A percentile compares a stretch with the other conserved stretches of the same genome.
These are phyloP conservation scores for Trichoderma koningii DNA, from an alignment of 2,329 filamentous ascomycete species.

Conservation along the genomic window DNA sequence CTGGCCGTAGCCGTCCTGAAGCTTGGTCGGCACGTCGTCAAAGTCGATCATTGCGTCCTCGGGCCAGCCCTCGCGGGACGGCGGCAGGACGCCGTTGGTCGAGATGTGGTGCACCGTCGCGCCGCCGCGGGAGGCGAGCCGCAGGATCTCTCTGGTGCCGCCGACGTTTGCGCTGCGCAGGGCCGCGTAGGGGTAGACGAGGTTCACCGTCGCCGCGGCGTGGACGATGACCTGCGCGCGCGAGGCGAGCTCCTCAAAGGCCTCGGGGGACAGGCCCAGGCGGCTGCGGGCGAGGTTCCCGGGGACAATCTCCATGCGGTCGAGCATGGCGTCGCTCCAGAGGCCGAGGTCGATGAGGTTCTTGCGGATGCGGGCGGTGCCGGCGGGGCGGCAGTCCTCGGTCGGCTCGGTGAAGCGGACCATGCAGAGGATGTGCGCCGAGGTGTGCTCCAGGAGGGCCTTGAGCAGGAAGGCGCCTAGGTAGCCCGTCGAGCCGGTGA, in stretches of 20 bases:
- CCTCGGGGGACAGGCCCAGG: constrained; percentile 66
- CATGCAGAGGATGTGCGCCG: constrained; percentile 70
- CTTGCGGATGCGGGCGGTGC: constrained; percentile 71
- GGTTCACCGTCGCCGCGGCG: constrained; percentile 75
- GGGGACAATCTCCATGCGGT: constrained; percentile 73
- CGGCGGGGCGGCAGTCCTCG: constrained; percentile 63
- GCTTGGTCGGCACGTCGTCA: constrained; percentile 67
- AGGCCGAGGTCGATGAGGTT: constrained; percentile 77
- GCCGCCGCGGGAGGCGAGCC: constrained; percentile 65
- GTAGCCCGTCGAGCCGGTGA: constrained; percentile 77
- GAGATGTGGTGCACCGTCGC: constrained; percentile 78
- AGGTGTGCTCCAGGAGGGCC: constrained; percentile 67
- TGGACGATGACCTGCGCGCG: constrained; percentile 75
- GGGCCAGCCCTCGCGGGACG: constrained; percentile 68
- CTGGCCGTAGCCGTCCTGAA: constrained; percentile 74
- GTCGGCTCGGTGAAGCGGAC: constrained; percentile 71
- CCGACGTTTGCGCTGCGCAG: constrained; percentile 73
- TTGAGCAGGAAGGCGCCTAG: constrained; percentile 73
- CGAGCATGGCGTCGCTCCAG: constrained; percentile 76
- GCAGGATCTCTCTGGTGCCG: constrained; percentile 75
- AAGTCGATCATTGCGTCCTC: constrained; percentile 69
- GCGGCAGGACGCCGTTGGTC: constrained; percentile 76
- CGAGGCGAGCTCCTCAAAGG: constrained; percentile 64
- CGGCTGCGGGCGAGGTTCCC: constrained; percentile 70
- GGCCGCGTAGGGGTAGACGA: constrained; percentile 80